Evolutionary conservation across 2,329 filamentous ascomycete genomes (phyloP), one percentile per base, ranked within the genome.

Genomic region (Colletotrichum cuscutae): DNA sequence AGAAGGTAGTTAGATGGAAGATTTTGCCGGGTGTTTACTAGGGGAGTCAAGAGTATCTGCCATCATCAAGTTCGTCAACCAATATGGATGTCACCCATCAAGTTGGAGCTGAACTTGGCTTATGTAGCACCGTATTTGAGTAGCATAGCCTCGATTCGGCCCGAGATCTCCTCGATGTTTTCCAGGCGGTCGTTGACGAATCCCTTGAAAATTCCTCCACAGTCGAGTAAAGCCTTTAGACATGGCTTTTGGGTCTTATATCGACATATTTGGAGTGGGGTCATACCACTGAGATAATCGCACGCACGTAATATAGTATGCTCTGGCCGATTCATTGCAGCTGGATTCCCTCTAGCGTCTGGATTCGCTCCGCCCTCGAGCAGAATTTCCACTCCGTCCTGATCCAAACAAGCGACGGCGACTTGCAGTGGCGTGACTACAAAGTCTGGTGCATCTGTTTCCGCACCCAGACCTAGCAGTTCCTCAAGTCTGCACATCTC

Each of bases 11-110:
- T 52, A 89, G 85, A 74, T 95, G 88, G 80, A 88, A 90, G 77
- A 95, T 97, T 74, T 82, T 97, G 30, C 94, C 94, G 5, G 91
- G 91, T 9, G 84, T 96, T 5, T 96, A 96, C 81, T 96, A 75
- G 37, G 35, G 12, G 35, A 15, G 4, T 37, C 4, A 37, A 2
- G 12, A 13, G 11, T 5, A 5, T 37, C 11, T 1, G 12, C 4
- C 3, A 37, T 37, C 35, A 13, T 37, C 35, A 37, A 37, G 11
- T 35, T 12, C 32, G 4, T 4, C 32, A 35, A 12, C 32, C 8
- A 12, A 2, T 35, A 4, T 42, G 37, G 13, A 53, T 53, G n/a
- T 9, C n/a, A 12, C n/a, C 32, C 1, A 35, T 5, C 32, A 35
- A 35, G 24, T 3, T 24, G 24, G 24, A 24, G 24, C 24, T 24